These are phyloP conservation scores for Dendrobium nobile DNA, from an alignment of 106 monocot species.

Conservation along the genomic window DNA sequence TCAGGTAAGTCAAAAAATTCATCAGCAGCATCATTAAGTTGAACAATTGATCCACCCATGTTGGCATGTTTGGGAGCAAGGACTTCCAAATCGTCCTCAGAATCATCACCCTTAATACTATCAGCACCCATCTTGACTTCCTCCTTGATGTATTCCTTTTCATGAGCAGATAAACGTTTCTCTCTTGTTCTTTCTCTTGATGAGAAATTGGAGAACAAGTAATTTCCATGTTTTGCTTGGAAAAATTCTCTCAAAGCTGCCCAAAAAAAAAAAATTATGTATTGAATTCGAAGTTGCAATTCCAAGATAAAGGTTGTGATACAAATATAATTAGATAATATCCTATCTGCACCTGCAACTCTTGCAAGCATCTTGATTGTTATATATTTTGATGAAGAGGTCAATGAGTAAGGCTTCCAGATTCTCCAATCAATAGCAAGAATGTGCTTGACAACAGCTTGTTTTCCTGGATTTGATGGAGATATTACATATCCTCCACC, in stretches of 20 bases:
- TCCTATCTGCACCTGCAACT: conserved; percentile 57
- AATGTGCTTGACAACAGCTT: conserved; percentile 97
- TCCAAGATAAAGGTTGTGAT: background rate
- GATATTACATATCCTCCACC: conserved; percentile 99
- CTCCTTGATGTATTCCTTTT: conserved; percentile 43
- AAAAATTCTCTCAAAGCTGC: conserved; percentile 91
- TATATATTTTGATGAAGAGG: conserved; percentile 68
- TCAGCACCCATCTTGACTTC: conserved; percentile 29
- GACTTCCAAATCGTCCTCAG: conserved; percentile 24
- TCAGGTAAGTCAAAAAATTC: conserved; percentile 91
- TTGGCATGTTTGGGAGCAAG: conserved; percentile 21
- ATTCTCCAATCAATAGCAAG: conserved; percentile 99
- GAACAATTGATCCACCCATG: conserved; percentile 51
- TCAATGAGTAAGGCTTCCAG: conserved; percentile 81
- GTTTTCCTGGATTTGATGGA: conserved; percentile 80
- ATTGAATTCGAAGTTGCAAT: background rate
- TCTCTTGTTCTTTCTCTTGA: conserved; percentile 52
- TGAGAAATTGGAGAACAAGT: conserved; percentile 38
- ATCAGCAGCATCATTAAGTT: conserved; percentile 74
- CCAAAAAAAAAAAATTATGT: background rate
- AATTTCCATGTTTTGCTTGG: conserved; percentile 53
- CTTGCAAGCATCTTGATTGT: conserved; percentile 88
- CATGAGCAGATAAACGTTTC: conserved; percentile 20
- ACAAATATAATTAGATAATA: background rate
- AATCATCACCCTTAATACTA: conserved; percentile 15